Evolutionary conservation across 345 rosid genomes (phyloP).

Genomic region (Excoecaria cochinchinensis): DNA sequence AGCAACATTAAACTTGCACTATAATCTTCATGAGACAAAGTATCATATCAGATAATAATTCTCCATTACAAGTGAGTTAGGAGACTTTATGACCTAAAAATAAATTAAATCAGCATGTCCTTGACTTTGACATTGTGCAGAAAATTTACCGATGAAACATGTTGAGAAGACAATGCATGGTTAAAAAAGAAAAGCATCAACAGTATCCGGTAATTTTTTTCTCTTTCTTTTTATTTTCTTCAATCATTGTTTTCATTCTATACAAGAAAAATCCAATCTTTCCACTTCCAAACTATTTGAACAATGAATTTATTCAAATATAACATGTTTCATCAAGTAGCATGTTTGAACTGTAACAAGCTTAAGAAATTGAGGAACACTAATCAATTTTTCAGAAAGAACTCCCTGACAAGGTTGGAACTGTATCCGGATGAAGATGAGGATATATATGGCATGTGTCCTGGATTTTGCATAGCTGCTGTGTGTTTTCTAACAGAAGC

Average conservation of each 20-base stretch:
- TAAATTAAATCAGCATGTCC: not conserved
- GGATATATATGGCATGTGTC: not conserved
- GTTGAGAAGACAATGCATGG: not conserved
- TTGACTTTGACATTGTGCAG: not conserved
- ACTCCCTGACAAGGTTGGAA: not conserved
- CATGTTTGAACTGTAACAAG: not conserved
- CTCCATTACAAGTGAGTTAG: not conserved
- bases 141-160: not conserved
- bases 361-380: not conserved
- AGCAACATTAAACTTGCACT: constrained; percentile 14
- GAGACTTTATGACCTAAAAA: not conserved
- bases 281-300: not conserved
- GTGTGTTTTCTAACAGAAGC: not conserved
- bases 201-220: not conserved
- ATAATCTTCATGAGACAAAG: constrained; percentile 11
- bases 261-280: not conserved
- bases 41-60: constrained; percentile 13
- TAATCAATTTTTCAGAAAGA: not conserved
- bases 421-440: not conserved
- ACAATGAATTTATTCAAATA: not conserved
- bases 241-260: not conserved
- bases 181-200: not conserved
- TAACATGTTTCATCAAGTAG: not conserved
- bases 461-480: not conserved
- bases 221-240: not conserved